A percentile compares a stretch with the other conserved stretches of the same genome.
Evolutionary conservation across 805 yeast species (phyloP).

Genomic region (Ogataea henricii): DNA sequence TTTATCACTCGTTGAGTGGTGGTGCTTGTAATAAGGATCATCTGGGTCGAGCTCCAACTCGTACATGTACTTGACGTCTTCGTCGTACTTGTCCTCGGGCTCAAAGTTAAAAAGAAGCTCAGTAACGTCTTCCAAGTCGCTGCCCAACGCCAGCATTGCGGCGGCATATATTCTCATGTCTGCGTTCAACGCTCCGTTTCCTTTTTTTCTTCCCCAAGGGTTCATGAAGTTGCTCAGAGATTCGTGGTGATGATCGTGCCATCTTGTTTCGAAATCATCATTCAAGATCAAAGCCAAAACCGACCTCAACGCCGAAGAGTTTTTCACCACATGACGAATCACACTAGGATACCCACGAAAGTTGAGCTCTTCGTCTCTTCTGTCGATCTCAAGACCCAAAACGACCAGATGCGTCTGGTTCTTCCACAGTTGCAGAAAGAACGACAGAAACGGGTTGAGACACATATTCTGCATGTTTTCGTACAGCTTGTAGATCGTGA

Average conservation of each 20-base stretch:
- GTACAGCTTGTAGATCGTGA: constrained; percentile 47
- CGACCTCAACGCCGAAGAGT: constrained; percentile 63
- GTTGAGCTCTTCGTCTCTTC: constrained; percentile 47
- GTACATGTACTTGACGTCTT: constrained; percentile 47
- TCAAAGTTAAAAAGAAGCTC: constrained; percentile 61
- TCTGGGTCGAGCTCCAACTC: constrained; percentile 34
- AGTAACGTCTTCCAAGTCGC: constrained; percentile 50
- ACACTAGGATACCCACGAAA: constrained; percentile 45
- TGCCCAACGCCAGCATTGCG: constrained; percentile 52
- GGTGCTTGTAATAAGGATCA: constrained; percentile 22
- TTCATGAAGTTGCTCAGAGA: constrained; percentile 61
- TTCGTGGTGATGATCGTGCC: constrained; percentile 61
- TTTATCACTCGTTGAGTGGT: constrained; percentile 5
- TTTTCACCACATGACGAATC: constrained; percentile 54
- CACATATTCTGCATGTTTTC: constrained; percentile 40
- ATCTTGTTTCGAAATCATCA: constrained; percentile 41
- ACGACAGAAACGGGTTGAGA: constrained; percentile 62
- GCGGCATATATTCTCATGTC: constrained; percentile 62
- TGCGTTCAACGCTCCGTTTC: constrained; percentile 59
- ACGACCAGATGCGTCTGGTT: constrained; percentile 59
- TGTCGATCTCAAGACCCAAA: constrained; percentile 61
- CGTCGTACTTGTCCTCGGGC: constrained; percentile 63
- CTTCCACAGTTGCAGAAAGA: constrained; percentile 65
- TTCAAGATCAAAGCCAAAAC: constrained; percentile 63
- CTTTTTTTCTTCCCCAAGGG: constrained; percentile 63